Conservation (phyloP, 768 basidiomycete genomes). For the Tephrocybe sp. region DNA sequence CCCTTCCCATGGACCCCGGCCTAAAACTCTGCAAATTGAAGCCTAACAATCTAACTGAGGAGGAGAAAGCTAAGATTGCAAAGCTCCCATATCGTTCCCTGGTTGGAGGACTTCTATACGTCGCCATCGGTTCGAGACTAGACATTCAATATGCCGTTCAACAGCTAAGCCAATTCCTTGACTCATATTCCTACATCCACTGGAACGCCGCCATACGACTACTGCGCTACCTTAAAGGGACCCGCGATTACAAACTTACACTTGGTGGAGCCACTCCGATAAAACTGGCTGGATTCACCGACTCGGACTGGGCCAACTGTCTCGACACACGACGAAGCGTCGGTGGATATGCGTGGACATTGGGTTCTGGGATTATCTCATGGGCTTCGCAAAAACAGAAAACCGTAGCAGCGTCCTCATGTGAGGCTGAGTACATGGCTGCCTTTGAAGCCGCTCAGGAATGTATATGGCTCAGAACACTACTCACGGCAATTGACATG, state of each 20-base stretch:
- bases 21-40: too few relatives aligned
- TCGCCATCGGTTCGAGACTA: background rate
- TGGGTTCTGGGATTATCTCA: conserved; percentile 21
- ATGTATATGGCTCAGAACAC: conserved; percentile 11
- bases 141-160: conserved; percentile 2
- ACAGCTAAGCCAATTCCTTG: conserved; percentile 1
- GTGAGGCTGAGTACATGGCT: conserved; percentile 40
- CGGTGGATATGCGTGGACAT: conserved; percentile 20
- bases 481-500: conserved; percentile 16
- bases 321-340: conserved; percentile 20
- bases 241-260: background rate
- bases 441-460: conserved; percentile 21
- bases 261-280: conserved; percentile 10
- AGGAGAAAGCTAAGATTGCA: too few relatives aligned
- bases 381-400: conserved; percentile 10
- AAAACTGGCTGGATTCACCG: conserved; percentile 19
- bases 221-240: conserved; percentile 2
- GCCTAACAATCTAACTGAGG: too few relatives aligned
- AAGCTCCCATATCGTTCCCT: background rate
- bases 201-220: conserved; percentile 2
- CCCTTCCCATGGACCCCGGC: too few relatives aligned
- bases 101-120: background rate
- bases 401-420: conserved; percentile 17
- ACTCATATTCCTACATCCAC: background rate
- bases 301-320: conserved; percentile 27